Evolutionary conservation across 2,329 filamentous ascomycete genomes (phyloP).

Genomic region (Lomentospora prolificans): DNA sequence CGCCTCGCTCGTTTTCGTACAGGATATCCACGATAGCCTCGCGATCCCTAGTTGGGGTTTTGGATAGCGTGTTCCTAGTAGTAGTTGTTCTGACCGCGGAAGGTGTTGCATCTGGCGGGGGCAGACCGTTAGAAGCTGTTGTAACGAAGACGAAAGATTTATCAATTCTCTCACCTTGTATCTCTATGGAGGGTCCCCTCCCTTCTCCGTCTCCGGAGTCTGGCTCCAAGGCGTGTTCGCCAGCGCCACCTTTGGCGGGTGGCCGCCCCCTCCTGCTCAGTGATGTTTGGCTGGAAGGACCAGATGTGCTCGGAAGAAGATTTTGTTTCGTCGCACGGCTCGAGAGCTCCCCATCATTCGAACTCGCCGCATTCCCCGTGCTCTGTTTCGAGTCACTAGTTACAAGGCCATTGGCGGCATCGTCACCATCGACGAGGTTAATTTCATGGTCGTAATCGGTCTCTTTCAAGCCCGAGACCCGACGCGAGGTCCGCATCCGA

Average conservation of each 20-base stretch:
- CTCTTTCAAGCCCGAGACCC: constrained; percentile 44
- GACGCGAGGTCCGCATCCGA: constrained; percentile 34
- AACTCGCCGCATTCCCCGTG: background rate
- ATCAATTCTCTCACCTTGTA: constrained; percentile 5
- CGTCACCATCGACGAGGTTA: constrained; percentile 49
- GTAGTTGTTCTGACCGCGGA: background rate
- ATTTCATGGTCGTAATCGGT: constrained; percentile 64
- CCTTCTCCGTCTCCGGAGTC: background rate
- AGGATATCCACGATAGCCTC: constrained; percentile 69
- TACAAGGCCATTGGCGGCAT: constrained; percentile 10
- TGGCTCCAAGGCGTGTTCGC: background rate
- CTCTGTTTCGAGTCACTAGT: background rate
- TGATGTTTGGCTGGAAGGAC: background rate
- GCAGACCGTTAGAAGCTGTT: too few species aligned
- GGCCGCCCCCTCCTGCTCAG: background rate
- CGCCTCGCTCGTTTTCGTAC: constrained; percentile 91
- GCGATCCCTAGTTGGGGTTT: constrained; percentile 13
- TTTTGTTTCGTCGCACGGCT: background rate
- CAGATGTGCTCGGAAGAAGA: background rate
- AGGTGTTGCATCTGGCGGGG: constrained; percentile 2
- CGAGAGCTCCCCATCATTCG: background rate
- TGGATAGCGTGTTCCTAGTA: background rate
- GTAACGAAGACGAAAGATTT: too few species aligned
- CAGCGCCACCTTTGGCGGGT: background rate
- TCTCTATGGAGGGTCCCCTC: constrained; percentile 1